phyloP scores from a whole-genome alignment of 2,329 filamentous ascomycete species.

The Hypoxylon rubiginosum region DNA sequence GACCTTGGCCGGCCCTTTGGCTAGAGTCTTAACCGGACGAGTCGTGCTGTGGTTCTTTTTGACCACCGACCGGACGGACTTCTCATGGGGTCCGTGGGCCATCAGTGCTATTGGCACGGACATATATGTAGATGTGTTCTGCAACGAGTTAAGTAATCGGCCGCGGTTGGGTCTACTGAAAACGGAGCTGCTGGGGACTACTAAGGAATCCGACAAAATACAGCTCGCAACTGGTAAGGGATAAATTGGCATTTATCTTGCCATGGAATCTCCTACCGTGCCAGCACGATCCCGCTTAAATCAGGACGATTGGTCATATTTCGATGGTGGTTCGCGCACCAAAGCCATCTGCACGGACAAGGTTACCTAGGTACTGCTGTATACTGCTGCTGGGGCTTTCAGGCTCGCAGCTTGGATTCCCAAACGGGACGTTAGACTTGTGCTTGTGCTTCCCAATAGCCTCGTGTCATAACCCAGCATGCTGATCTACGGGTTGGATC shows the following conservation, averaged over 20 bases:
- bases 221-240: background rate
- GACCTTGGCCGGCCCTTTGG: slow-evolving; percentile 32
- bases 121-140: slow-evolving; percentile 2
- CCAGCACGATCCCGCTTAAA: slow-evolving; percentile 10
- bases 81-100: slow-evolving; percentile 42
- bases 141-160: slow-evolving; percentile 6
- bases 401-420: slow-evolving; percentile 24
- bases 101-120: slow-evolving; percentile 27
- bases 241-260: slow-evolving; percentile 18
- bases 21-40: slow-evolving; percentile 28
- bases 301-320: slow-evolving; percentile 18
- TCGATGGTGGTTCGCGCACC: slow-evolving; percentile 34
- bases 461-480: slow-evolving; percentile 28
- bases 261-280: slow-evolving; percentile 5
- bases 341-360: slow-evolving; percentile 15
- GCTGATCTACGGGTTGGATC: slow-evolving; percentile 35
- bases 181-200: slow-evolving; percentile 6
- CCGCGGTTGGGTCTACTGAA: background rate
- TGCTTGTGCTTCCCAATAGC: slow-evolving; percentile 25
- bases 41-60: slow-evolving; percentile 32
- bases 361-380: slow-evolving; percentile 20
- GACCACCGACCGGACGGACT: slow-evolving; percentile 24
- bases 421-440: slow-evolving; percentile 26
- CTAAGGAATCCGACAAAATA: slow-evolving; percentile 3
- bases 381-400: slow-evolving; percentile 17